Percentiles rank a stretch among this genome's conserved stretches.
These are phyloP conservation scores for Barnettozyma sp. DNA, from an alignment of 805 yeast genomes.

Conservation along the genomic window DNA sequence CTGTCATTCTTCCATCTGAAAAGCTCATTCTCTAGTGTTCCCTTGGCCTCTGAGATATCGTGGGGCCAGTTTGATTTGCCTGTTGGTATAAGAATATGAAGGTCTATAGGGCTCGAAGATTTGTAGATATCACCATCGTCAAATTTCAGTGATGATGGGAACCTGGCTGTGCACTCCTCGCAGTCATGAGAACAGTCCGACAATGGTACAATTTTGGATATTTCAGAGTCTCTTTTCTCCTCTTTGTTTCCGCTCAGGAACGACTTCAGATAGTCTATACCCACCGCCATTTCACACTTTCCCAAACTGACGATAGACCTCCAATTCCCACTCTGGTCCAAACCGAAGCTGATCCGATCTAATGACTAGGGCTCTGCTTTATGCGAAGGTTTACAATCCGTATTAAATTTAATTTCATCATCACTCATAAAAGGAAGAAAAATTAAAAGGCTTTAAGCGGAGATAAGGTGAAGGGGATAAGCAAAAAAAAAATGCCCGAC, in stretches of 20 bases:
- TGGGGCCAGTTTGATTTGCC: constrained; percentile 82
- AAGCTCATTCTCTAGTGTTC: constrained; percentile 41
- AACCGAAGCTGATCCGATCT: too few species aligned
- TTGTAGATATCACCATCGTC: constrained; percentile 43
- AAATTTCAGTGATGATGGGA: constrained; percentile 44
- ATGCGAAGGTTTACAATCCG: too few species aligned
- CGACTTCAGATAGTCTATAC: constrained; percentile 10
- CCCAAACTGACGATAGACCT: too few species aligned
- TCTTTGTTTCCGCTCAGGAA: constrained; percentile 5
- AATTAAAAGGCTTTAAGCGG: constrained; percentile 1
- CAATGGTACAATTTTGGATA: constrained; percentile 33
- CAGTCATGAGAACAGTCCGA: constrained; percentile 51
- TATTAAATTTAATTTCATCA: too few species aligned
- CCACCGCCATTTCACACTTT: too few species aligned
- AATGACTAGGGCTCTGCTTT: too few species aligned
- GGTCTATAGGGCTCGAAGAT: constrained; percentile 58
- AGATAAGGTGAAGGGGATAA: not conserved
- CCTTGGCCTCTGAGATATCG: constrained; percentile 49
- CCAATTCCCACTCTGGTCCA: too few species aligned
- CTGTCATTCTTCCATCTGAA: constrained; percentile 32
- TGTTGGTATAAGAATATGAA: constrained; percentile 77
- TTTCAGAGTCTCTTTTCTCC: constrained; percentile 24
- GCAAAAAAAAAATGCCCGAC: constrained; percentile 4
- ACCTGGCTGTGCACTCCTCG: constrained; percentile 44
- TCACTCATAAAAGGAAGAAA: too few species aligned